Evolutionary conservation across 164 flowering plant genomes (phyloP).

Genomic region (Dillenia suffruticosa): DNA sequence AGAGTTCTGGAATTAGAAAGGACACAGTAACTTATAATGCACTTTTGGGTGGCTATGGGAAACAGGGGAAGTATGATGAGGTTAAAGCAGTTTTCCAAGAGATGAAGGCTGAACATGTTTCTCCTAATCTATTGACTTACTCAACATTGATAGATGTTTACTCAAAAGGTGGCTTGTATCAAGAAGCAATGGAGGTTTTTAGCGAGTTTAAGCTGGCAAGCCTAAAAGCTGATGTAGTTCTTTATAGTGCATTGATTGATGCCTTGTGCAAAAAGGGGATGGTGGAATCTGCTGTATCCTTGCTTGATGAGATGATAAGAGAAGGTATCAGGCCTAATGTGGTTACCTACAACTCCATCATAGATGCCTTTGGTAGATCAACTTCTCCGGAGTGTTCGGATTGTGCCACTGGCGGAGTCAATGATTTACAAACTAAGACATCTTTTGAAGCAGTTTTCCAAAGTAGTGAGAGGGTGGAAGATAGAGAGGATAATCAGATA

Average conservation of each 20-base stretch:
- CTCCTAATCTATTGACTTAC: constrained; percentile 80
- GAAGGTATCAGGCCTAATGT: constrained; percentile 92
- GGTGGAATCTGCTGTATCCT: constrained; percentile 67
- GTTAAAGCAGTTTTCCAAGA: constrained; percentile 56
- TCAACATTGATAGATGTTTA: constrained; percentile 86
- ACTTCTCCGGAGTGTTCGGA: constrained; percentile 21
- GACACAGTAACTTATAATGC: constrained; percentile 96
- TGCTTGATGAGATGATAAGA: constrained; percentile 89
- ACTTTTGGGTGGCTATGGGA: constrained; percentile 85
- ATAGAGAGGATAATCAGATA: constrained; percentile 32
- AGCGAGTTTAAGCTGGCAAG: constrained; percentile 75
- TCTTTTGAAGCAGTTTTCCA: constrained; percentile 12
- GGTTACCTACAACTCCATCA: constrained; percentile 92
- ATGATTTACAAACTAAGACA: constrained; percentile 17
- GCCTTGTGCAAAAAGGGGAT: constrained; percentile 89
- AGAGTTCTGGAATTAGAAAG: constrained; percentile 60
- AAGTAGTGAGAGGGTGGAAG: constrained; percentile 11
- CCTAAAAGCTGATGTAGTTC: constrained; percentile 91
- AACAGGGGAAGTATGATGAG: constrained; percentile 67
- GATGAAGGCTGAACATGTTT: constrained; percentile 55
- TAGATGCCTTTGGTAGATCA: constrained; percentile 86
- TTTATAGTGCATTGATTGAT: constrained; percentile 90
- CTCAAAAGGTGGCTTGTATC: constrained; percentile 75
- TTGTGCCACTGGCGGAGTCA: constrained; percentile 16
- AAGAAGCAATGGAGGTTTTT: constrained; percentile 80